Percentiles rank a stretch among this genome's conserved stretches.
phyloP scores from a whole-genome alignment of 768 basidiomycete species.

The Hirschioporus abietinus region DNA sequence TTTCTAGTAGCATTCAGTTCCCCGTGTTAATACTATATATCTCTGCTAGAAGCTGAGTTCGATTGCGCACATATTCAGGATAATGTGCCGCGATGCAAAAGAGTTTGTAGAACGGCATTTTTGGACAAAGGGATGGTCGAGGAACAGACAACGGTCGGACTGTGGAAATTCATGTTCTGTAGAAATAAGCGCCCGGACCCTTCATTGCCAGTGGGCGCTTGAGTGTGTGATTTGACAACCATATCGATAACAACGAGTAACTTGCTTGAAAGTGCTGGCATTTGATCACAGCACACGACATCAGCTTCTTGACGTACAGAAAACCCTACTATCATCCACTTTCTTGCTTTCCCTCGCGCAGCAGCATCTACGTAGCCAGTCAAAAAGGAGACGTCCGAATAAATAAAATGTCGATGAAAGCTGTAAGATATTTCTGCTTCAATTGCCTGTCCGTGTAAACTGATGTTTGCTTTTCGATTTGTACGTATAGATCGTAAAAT shows the following conservation, averaged over 20 bases:
- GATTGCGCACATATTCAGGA: slow-evolving; percentile 56
- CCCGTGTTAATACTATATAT: neutral
- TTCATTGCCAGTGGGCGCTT: neutral
- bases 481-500: slow-evolving; percentile 29
- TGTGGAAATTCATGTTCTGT: neutral
- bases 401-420: slow-evolving; percentile 62
- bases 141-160: slow-evolving; percentile 33
- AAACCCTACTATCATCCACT: neutral
- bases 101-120: slow-evolving; percentile 88
- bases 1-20: slow-evolving; percentile 39
- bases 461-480: neutral
- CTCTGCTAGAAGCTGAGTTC: neutral
- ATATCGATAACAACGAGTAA: neutral
- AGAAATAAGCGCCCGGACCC: neutral
- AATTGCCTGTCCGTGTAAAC: neutral
- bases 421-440: slow-evolving; percentile 41
- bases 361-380: neutral
- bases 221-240: neutral
- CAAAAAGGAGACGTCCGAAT: neutral
- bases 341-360: neutral
- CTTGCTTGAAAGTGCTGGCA: neutral
- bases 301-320: neutral
- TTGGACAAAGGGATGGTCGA: slow-evolving; percentile 33
- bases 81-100: slow-evolving; percentile 78
- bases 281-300: neutral